Percentiles rank a stretch among this genome's conserved stretches.
phyloP scores from a whole-genome alignment of 2,329 filamentous ascomycete species.

The Fusarium piperis region DNA sequence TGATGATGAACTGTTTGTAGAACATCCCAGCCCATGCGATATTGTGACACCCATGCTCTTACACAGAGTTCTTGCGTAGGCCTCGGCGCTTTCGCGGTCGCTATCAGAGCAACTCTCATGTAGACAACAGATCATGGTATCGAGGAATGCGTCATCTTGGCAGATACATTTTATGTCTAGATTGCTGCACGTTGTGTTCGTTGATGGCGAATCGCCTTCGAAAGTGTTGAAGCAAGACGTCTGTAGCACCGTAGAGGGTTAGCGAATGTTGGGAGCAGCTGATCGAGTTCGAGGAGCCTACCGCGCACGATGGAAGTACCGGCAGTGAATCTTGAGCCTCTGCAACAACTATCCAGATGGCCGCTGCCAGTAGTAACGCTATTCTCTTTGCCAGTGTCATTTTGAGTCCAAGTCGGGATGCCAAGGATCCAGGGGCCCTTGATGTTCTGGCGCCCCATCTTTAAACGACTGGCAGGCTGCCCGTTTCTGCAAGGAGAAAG shows the following conservation, averaged over 20 bases:
- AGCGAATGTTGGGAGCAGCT: background rate
- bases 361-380: background rate
- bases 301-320: background rate
- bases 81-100: background rate
- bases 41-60: background rate
- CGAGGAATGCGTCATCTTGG: background rate
- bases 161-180: background rate
- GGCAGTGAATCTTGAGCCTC: background rate
- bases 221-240: background rate
- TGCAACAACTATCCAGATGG: background rate
- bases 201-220: background rate
- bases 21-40: background rate
- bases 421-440: background rate
- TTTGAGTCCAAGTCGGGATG: background rate
- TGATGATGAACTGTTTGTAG: background rate
- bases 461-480: background rate
- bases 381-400: background rate
- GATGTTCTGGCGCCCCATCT: background rate
- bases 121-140: background rate
- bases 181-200: background rate
- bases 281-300: background rate
- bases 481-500: background rate
- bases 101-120: background rate
- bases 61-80: background rate
- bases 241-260: background rate